A percentile compares a stretch with the other conserved stretches of the same genome.
Evolutionary conservation across 2,329 filamentous ascomycete genomes (phyloP).

Genomic region (Fusarium coffeatum): DNA sequence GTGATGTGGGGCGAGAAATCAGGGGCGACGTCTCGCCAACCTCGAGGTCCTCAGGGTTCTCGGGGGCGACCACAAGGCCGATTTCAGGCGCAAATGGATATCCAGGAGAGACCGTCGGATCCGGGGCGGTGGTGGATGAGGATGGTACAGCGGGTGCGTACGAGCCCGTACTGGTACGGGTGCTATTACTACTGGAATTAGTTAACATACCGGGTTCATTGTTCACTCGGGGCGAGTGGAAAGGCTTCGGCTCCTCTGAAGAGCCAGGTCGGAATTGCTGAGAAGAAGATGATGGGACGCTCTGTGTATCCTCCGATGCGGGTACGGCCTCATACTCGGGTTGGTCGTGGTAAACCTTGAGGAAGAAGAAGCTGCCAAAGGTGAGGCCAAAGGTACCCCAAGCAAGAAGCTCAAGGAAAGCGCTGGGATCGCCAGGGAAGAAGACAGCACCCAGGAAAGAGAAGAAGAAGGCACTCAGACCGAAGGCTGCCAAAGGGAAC

Average conservation of each 20-base stretch:
- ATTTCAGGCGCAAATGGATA: constrained; percentile 45
- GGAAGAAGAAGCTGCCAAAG: constrained; percentile 83
- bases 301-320: constrained; percentile 36
- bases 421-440: constrained; percentile 85
- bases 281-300: constrained; percentile 37
- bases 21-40: constrained; percentile 84
- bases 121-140: constrained; percentile 32
- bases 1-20: constrained; percentile 71
- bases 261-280: constrained; percentile 57
- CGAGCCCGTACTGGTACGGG: constrained; percentile 47
- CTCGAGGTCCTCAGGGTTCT: constrained; percentile 54
- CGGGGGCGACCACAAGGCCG: constrained; percentile 43
- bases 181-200: constrained; percentile 47
- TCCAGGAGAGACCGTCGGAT: constrained; percentile 42
- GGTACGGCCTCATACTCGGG: constrained; percentile 69
- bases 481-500: constrained; percentile 92
- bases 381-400: constrained; percentile 82
- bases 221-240: constrained; percentile 48
- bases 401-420: constrained; percentile 83
- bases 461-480: constrained; percentile 96
- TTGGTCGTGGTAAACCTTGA: constrained; percentile 75
- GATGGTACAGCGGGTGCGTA: constrained; percentile 31
- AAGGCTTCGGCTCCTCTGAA: constrained; percentile 56
- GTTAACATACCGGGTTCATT: constrained; percentile 75
- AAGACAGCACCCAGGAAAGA: constrained; percentile 80